Evolutionary conservation across 2,329 filamentous ascomycete species (phyloP).

Genomic region (Pseudogymnoascus sp.): DNA sequence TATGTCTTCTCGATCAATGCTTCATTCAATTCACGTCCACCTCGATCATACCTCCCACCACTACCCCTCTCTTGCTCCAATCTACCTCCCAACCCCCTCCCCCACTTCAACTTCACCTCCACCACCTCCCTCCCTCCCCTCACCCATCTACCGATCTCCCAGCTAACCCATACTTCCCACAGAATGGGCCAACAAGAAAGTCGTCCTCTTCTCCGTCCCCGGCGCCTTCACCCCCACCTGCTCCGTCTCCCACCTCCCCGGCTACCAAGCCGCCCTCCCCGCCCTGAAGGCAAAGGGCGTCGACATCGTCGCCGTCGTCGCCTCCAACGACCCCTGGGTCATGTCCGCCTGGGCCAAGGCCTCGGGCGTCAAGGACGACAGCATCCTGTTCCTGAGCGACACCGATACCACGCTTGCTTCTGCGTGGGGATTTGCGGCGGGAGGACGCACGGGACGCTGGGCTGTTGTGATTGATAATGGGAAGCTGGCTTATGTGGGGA

Average conservation of each 20-base stretch:
- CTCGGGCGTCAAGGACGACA: conserved; percentile 56
- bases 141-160: not conserved
- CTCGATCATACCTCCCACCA: not conserved
- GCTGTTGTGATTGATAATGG: conserved; percentile 63
- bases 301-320: conserved; percentile 60
- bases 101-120: not conserved
- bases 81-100: not conserved
- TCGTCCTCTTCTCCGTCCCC: conserved; percentile 62
- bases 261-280: conserved; percentile 56
- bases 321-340: conserved; percentile 62
- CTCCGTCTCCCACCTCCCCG: conserved; percentile 60
- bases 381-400: conserved; percentile 62
- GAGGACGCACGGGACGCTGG: conserved; percentile 57
- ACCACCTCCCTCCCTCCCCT: no score
- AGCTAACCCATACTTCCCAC: conserved; percentile 6
- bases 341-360: conserved; percentile 70
- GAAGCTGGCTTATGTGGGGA: conserved; percentile 60
- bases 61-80: not conserved
- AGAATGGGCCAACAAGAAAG: conserved; percentile 64
- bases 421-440: conserved; percentile 55
- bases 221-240: conserved; percentile 66
- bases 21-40: not conserved
- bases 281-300: conserved; percentile 59
- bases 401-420: conserved; percentile 57
- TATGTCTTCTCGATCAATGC: conserved; percentile 27